Conservation (phyloP, 257 asterid species). For the Forsythia viridissima region DNA sequence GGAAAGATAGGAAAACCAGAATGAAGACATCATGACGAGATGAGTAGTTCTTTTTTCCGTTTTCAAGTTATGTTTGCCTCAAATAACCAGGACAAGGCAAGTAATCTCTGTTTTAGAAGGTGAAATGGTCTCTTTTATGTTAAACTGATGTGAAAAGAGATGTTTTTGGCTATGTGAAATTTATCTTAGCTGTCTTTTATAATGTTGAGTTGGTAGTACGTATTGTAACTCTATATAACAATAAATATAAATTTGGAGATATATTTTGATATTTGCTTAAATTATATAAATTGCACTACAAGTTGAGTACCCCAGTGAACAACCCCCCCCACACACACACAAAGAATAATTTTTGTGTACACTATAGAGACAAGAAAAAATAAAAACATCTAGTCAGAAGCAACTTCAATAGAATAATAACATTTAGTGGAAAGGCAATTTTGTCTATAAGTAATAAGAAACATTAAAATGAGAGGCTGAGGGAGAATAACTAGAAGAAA, state of each 20-base stretch:
- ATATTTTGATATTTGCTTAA: neutral
- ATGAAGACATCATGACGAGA: slow-evolving; percentile 16
- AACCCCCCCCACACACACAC: no score
- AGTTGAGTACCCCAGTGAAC: no score
- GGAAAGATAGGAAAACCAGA: slow-evolving; percentile 41
- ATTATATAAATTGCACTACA: neutral
- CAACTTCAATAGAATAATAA: neutral
- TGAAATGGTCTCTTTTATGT: neutral
- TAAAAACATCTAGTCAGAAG: neutral
- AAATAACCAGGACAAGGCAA: neutral
- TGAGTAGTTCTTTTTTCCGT: neutral
- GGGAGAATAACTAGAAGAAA: no score
- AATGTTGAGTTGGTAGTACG: neutral
- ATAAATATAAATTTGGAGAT: neutral
- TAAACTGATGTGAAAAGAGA: neutral
- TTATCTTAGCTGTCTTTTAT: neutral
- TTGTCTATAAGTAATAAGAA: no score
- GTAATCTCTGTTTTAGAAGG: neutral
- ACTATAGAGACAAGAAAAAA: neutral
- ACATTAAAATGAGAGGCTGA: no score
- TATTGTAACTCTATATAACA: neutral
- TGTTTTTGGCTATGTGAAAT: neutral
- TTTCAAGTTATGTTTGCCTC: neutral
- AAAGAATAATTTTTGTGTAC: no score
- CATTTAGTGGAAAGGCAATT: neutral